Conservation (phyloP, 2,329 filamentous ascomycete genomes). For the Neopestalotiopsis sp. region DNA sequence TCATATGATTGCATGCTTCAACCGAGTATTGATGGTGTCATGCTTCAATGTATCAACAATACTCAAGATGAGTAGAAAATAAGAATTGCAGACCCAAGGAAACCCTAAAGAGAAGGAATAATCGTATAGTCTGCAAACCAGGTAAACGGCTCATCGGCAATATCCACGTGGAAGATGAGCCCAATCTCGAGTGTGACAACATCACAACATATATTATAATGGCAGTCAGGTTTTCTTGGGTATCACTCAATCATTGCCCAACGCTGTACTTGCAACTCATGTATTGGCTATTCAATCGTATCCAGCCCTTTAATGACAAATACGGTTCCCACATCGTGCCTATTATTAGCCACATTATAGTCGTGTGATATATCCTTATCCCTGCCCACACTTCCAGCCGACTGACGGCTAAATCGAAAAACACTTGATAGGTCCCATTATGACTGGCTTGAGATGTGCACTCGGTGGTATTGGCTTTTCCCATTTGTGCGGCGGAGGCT, state of each 20-base stretch:
- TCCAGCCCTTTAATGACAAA: neutral
- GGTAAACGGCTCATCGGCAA: neutral
- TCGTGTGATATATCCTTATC: slow-evolving; percentile 1
- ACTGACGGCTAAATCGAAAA: slow-evolving; percentile 3
- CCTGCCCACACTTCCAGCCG: neutral
- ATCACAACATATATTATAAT: neutral
- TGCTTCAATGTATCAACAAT: no score
- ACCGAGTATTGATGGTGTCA: no score
- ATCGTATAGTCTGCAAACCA: neutral
- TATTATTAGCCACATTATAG: slow-evolving; percentile 3
- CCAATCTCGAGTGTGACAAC: neutral
- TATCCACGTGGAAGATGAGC: neutral
- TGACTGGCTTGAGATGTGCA: neutral
- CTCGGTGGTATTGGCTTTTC: neutral
- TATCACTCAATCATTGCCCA: neutral
- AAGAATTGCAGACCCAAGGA: no score
- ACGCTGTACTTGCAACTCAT: neutral
- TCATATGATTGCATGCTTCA: no score
- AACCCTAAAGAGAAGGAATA: no score
- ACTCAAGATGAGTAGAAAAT: no score
- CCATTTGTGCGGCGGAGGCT: slow-evolving; percentile 7
- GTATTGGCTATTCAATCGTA: neutral
- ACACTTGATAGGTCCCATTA: neutral
- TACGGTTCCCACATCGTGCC: neutral
- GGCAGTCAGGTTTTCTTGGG: neutral